phyloP scores from a whole-genome alignment of 148 eudicot genomes.

The Drosera capensis region DNA sequence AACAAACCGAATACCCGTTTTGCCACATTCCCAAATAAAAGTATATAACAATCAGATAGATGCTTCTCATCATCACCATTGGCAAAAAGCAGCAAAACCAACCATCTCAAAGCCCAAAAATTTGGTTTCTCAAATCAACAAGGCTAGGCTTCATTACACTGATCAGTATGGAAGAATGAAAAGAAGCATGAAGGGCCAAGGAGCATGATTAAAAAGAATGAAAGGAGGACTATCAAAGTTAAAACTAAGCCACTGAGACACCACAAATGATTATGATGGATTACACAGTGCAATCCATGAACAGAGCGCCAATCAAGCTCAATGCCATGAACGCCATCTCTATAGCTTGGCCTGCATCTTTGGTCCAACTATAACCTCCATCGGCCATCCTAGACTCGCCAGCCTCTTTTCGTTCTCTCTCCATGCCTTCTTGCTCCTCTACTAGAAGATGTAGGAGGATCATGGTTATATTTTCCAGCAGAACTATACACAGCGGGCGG shows the following conservation, averaged over 20 bases:
- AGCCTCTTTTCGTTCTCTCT: slow-evolving; percentile 12
- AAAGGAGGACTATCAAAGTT: slow-evolving; percentile 8
- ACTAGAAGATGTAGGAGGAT: slow-evolving; percentile 25
- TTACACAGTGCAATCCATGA: slow-evolving; percentile 51
- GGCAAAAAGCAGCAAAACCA: too few relatives aligned
- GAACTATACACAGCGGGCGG: slow-evolving; percentile 49
- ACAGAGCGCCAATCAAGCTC: slow-evolving; percentile 32
- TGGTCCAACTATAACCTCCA: slow-evolving; percentile 22
- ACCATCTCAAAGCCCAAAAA: too few relatives aligned
- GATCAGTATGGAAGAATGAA: too few relatives aligned
- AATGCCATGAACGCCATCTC: slow-evolving; percentile 44
- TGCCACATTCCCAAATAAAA: too few relatives aligned
- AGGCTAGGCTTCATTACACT: too few relatives aligned
- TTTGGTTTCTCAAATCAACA: too few relatives aligned
- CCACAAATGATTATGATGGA: slow-evolving; percentile 38
- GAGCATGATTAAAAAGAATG: too few relatives aligned
- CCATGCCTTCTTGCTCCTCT: slow-evolving; percentile 13
- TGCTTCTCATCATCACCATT: too few relatives aligned
- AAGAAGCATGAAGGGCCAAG: too few relatives aligned
- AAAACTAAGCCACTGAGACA: slow-evolving; percentile 23
- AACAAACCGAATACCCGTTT: too few relatives aligned
- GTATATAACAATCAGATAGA: too few relatives aligned
- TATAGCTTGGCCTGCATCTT: slow-evolving; percentile 38
- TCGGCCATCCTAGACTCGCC: slow-evolving; percentile 13
- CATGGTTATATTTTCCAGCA: slow-evolving; percentile 40